Evolutionary conservation across 2,329 filamentous ascomycete genomes (phyloP), one percentile per base, ranked within the genome.

Genomic region (Huntiella abstrusa): DNA sequence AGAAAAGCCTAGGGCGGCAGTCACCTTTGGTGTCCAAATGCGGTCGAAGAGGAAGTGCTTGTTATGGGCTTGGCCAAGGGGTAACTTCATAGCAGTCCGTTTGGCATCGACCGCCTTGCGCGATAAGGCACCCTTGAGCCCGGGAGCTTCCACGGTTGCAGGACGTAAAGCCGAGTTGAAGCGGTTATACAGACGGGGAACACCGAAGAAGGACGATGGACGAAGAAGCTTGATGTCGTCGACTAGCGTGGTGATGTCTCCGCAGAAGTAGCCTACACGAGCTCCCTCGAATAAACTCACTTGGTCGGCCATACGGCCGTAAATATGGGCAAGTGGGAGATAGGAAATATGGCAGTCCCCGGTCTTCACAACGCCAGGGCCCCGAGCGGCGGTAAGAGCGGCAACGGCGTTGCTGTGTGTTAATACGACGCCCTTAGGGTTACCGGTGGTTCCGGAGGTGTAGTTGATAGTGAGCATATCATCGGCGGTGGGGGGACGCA

Each of bases 291-390:
- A 75, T 12, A 95, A 67, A 11, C 75, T 73, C 3, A 69, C 67
- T 59, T 92, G 82, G 59, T 98, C 91, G 36, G 78, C 68, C 53
- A 95, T 69, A 47, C 91, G 80, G 53, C 87, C 83, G 60, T 84
- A 95, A 55, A 98, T 96, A 59, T 98, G 91, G 7, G 91, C 91
- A 35, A 95, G 66, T 0, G 91, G 91, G 44, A 98, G 72, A 62
- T 96, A 98, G 1, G 88, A 96, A 49, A 84, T 73, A 53, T 80
- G 68, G 3, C 78, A 64, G 53, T 91, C 82, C 51, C 61, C 62
- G 43, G 64, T 55, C 2, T 55, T 53, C 47, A 74, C 67, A 10
- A 67, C 64, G 10, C 64, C 65, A 48, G 74, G 67, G 34, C 73
- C 62, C 49, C 83, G 68, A 43, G 71, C 73, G 13, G 70, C 65